These are phyloP conservation scores for Neofusicoccum parvum DNA, from an alignment of 2,329 filamentous ascomycete genomes.

Conservation along the genomic window DNA sequence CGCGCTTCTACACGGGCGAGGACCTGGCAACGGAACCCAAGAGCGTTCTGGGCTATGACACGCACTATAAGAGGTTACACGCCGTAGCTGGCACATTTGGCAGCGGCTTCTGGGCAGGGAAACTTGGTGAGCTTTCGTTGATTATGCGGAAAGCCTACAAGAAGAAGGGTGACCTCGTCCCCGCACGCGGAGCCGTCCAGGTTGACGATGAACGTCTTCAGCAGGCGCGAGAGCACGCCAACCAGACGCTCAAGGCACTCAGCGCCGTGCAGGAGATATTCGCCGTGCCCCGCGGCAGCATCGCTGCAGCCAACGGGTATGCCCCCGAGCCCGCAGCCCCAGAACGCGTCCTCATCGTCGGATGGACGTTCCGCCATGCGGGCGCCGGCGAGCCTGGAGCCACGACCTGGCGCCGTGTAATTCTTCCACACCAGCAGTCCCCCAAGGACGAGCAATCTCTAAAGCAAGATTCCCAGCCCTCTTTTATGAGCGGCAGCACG, in stretches of 20 bases:
- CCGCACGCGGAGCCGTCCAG: slow-evolving; percentile 5
- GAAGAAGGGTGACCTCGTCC: slow-evolving; percentile 16
- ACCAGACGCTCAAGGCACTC: slow-evolving; percentile 37
- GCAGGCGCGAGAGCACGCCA: slow-evolving; percentile 28
- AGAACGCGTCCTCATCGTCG: slow-evolving; percentile 38
- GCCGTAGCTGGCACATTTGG: slow-evolving; percentile 40
- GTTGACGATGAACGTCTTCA: slow-evolving; percentile 24
- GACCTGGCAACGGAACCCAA: slow-evolving; percentile 32
- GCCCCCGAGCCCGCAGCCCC: neutral
- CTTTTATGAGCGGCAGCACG: neutral
- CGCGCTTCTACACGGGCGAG: slow-evolving; percentile 37
- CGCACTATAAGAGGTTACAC: slow-evolving; percentile 30
- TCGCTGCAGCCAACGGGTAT: slow-evolving; percentile 21
- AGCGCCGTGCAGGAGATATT: slow-evolving; percentile 48
- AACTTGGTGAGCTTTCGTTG: slow-evolving; percentile 22
- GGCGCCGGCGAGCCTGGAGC: slow-evolving; percentile 31
- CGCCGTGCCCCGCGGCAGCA: slow-evolving; percentile 32
- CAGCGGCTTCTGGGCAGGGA: slow-evolving; percentile 46
- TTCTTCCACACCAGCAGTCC: slow-evolving; percentile 26
- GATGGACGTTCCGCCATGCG: slow-evolving; percentile 42
- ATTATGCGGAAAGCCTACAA: slow-evolving; percentile 21
- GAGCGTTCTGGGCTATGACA: slow-evolving; percentile 29
- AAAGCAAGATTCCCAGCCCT: slow-evolving; percentile 2
- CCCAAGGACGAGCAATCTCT: slow-evolving; percentile 7
- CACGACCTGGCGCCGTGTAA: slow-evolving; percentile 39